These are phyloP conservation scores for Daldinia caldariorum DNA, from an alignment of 495 filamentous ascomycete genomes.

Conservation along the genomic window DNA sequence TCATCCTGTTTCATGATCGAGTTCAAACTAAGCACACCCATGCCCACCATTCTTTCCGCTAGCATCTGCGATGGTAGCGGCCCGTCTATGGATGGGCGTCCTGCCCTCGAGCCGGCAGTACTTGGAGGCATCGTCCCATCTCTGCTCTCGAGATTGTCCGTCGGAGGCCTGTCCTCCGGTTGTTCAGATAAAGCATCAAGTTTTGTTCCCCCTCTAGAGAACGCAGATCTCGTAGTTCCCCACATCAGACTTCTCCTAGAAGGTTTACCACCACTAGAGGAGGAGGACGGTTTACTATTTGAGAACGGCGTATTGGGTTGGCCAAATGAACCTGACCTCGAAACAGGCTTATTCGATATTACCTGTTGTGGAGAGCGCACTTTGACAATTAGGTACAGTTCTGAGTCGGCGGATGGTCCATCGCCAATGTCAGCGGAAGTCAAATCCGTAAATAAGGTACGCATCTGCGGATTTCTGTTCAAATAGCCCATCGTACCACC, in stretches of 20 bases:
- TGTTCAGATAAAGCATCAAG: conserved; percentile 62
- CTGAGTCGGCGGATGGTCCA: conserved; percentile 67
- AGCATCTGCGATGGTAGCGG: conserved; percentile 50
- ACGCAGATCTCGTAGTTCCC: conserved; percentile 63
- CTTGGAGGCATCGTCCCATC: conserved; percentile 62
- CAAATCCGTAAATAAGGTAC: conserved; percentile 88
- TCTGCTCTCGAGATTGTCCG: conserved; percentile 50
- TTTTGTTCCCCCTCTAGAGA: conserved; percentile 57
- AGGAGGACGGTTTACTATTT: conserved; percentile 57
- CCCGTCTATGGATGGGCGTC: conserved; percentile 58
- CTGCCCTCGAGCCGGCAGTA: conserved; percentile 62
- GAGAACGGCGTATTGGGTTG: conserved; percentile 50
- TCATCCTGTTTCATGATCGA: conserved; percentile 77
- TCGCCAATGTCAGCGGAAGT: conserved; percentile 85
- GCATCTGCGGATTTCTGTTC: conserved; percentile 71
- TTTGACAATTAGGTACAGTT: conserved; percentile 86
- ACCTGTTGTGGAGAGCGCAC: conserved; percentile 72
- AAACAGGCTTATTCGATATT: conserved; percentile 56
- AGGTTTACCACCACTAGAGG: conserved; percentile 59
- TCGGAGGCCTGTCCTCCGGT: conserved; percentile 52
- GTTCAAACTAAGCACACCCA: conserved; percentile 84
- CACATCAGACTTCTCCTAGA: conserved; percentile 89
- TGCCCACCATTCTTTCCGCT: conserved; percentile 73
- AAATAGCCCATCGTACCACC: conserved; percentile 71
- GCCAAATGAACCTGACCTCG: conserved; percentile 55